Base-by-base conservation (phyloP, 2,329 filamentous ascomycete species). In the Beauveria caledonica region DNA sequence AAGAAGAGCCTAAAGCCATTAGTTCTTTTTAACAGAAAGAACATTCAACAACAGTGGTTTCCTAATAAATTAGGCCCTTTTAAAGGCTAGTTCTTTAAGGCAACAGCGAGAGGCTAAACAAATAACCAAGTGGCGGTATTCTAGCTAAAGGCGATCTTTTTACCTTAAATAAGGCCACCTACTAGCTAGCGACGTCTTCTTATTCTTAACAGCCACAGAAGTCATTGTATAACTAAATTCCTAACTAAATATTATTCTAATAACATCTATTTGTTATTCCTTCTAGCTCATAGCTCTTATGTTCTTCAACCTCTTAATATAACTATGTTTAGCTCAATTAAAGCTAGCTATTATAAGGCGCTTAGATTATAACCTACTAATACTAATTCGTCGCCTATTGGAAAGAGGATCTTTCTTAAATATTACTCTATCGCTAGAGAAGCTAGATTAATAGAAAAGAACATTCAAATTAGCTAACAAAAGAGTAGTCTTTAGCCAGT, bases 151-250 rank as follows among this genome's bases (percentile, higher is more conserved):
- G n/a, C n/a, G n/a, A n/a, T n/a, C n/a, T n/a, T 27, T 27, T 27
- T 27, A 27, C 25, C 25, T 27, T 27, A 27, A 27, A 13, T 15
- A 11, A 52, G n/a, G n/a, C n/a, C n/a, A n/a, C n/a, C n/a, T n/a
- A n/a, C n/a, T n/a, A n/a, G n/a, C n/a, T n/a, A n/a, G n/a, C n/a
- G n/a, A n/a, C n/a, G n/a, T n/a, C 17, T 60, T 13, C n/a, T 60
- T 33, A 45, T 53, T 52, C 21, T 60, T 52, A 44, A 53, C 40
- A 29, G 25, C 39, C 39, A 53, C 54, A 60, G 39, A 27, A 59
- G 56, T 52, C n/a, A 59, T 52, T 44, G 52, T 29, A 59, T 25
- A 3, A 40, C 11, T 42, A 21, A 59, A 50, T 59, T 59, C 36
- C 25, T 59, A 27, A 40, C 5, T 23, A 23, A 59, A 50, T 59